These are phyloP conservation scores for Pseudevernia furfuracea DNA, from an alignment of 495 filamentous ascomycete genomes.

Conservation along the genomic window DNA sequence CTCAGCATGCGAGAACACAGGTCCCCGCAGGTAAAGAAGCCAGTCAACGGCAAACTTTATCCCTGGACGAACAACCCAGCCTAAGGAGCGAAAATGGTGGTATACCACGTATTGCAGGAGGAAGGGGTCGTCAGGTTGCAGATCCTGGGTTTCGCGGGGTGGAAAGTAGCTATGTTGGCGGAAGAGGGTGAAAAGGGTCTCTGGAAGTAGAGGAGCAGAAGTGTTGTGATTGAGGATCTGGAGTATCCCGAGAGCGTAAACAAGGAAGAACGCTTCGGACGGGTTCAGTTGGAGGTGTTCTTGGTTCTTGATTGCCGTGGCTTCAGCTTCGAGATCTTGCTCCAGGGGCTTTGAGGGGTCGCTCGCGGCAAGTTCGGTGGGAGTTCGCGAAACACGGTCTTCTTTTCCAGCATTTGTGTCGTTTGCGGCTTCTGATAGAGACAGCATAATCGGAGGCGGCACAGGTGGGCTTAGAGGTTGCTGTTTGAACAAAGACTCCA, in stretches of 20 bases:
- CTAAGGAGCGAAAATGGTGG: conserved; percentile 92
- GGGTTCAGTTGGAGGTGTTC: conserved; percentile 86
- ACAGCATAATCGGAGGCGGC: conserved; percentile 1
- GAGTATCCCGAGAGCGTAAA: conserved; percentile 74
- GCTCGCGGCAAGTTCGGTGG: background rate
- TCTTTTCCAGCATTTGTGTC: background rate
- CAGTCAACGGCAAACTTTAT: conserved; percentile 94
- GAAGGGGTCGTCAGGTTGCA: conserved; percentile 72
- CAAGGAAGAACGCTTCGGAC: conserved; percentile 89
- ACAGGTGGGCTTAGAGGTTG: conserved; percentile 2
- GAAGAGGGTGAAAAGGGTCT: conserved; percentile 54
- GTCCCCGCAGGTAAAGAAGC: conserved; percentile 89
- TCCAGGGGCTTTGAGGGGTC: background rate
- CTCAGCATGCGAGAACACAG: conserved; percentile 88
- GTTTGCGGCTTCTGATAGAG: background rate
- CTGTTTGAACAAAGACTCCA: conserved; percentile 9
- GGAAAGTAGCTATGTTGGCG: conserved; percentile 65
- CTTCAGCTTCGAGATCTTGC: conserved; percentile 16
- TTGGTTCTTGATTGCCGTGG: conserved; percentile 53
- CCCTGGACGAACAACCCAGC: conserved; percentile 90
- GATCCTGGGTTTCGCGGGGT: conserved; percentile 31
- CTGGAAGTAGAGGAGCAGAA: conserved; percentile 33
- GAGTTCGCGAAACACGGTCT: background rate
- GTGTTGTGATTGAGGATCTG: conserved; percentile 51
- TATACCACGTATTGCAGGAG: conserved; percentile 80